Evolutionary conservation across 345 rosid genomes (phyloP), one percentile per base, ranked within the genome.

Genomic region (Diplotaxis tenuifolia): DNA sequence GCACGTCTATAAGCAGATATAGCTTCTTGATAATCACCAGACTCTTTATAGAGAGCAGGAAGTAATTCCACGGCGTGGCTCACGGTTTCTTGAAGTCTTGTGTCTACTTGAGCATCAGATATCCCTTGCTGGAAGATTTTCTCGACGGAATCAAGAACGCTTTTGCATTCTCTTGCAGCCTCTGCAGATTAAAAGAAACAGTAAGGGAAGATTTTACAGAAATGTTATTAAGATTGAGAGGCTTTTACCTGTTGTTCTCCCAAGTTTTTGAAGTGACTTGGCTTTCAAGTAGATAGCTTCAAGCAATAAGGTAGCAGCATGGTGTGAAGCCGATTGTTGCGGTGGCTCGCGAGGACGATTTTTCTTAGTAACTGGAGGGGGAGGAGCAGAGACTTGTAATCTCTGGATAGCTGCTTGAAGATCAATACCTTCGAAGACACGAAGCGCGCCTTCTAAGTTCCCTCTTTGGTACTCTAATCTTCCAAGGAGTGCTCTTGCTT

Each of bases 401-500:
- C 89, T 71, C 36, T 84, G 89, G 68, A 88, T 88, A 7, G 95
- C 96, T 52, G 92, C 91, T 61, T 89, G 93, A 66, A 94, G 93
- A 76, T 94, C 97, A 80, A 94, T 91, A 76, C 98, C 98, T 73
- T 94, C 95, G 67, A 89, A 87, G 65, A 91, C 92, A 74, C 86
- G 95, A 73, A 94, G 95, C 16, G 98, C 97, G 29, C 89, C 92
- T 80, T 94, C 96, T 19, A 94, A 59, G 73, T 94, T 91, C 66
- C 97, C 98, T 87, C 97, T 84, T 78, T 94, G 97, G 73, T 94
- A 94, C 53, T 94, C 96, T 75, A 94, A 73, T 81, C 88, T 89
- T 65, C 97, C 98, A 75, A 94, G 89, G 79, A 94, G 93, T 62
- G 98, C 95, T 79, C 96, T 91, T 40, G 98, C 96, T 84, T 94